Evolutionary conservation across 1,284 basidiomycete genomes (phyloP).

Genomic region (Cryptococcus sp.): DNA sequence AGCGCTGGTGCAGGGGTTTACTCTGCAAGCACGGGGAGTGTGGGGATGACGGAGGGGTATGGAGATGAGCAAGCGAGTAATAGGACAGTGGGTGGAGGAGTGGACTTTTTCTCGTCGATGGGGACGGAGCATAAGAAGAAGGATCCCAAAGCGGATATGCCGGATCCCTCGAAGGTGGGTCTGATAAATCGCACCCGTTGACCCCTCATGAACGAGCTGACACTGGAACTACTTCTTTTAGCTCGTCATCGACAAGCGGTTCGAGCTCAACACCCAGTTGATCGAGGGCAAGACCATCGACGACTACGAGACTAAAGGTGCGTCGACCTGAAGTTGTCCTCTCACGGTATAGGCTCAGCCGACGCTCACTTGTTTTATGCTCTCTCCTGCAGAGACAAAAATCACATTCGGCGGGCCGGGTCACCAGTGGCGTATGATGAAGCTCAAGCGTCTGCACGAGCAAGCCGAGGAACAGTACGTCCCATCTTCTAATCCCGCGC

Average conservation of each 20-base stretch:
- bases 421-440: conserved; percentile 97
- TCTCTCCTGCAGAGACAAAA: conserved; percentile 49
- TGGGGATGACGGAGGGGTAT: conserved; percentile 63
- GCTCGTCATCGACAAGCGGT: conserved; percentile 55
- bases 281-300: conserved; percentile 60
- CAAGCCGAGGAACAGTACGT: conserved; percentile 73
- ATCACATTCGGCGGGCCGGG: conserved; percentile 80
- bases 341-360: too few species aligned
- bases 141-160: conserved; percentile 58
- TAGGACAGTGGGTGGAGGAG: conserved; percentile 54
- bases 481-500: not conserved
- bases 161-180: conserved; percentile 67
- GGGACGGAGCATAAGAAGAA: conserved; percentile 72
- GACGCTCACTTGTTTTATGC: too few species aligned
- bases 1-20: conserved; percentile 16
- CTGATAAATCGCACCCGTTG: not conserved
- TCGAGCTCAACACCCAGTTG: conserved; percentile 76
- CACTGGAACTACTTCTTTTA: not conserved
- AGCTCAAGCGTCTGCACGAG: conserved; percentile 83
- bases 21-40: not conserved
- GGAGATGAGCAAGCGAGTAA: conserved; percentile 58
- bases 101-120: conserved; percentile 81
- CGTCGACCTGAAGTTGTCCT: too few species aligned
- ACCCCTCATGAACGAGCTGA: not conserved
- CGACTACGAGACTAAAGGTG: conserved; percentile 57